Percentiles rank a stretch among this genome's conserved stretches.
phyloP scores from a whole-genome alignment of 169 alveolate species.

The Perkinsus olseni region DNA sequence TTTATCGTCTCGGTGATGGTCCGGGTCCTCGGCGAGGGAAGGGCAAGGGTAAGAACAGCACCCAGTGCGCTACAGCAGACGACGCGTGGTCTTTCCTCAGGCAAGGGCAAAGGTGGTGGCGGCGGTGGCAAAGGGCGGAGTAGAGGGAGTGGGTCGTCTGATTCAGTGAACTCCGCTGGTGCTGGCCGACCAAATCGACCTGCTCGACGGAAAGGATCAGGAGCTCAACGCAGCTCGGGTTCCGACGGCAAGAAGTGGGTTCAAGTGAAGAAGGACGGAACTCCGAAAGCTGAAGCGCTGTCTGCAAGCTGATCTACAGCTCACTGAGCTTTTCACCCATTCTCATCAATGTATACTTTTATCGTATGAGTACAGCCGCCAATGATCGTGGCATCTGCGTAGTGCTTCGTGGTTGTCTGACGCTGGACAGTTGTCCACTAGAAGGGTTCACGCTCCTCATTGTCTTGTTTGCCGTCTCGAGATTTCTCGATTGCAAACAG shows the following conservation, averaged over 20 bases:
- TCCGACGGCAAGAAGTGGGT: background rate
- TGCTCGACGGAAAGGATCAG: background rate
- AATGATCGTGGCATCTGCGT: background rate
- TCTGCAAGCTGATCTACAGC: background rate
- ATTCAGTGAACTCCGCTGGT: background rate
- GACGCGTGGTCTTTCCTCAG: background rate
- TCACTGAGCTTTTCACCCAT: background rate
- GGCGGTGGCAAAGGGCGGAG: background rate
- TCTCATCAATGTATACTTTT: background rate
- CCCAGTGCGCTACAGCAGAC: background rate
- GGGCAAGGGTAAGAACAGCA: background rate
- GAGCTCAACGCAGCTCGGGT: background rate
- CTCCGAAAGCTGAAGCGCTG: background rate
- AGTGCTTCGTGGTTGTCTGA: background rate
- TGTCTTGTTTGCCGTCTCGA: background rate
- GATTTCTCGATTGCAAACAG: background rate
- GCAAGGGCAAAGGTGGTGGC: background rate
- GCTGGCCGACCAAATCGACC: background rate
- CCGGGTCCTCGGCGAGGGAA: background rate
- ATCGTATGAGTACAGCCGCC: background rate
- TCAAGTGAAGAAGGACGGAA: background rate
- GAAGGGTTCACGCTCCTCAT: background rate
- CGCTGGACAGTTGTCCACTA: background rate
- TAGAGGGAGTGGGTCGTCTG: background rate
- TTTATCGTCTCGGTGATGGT: background rate